A percentile compares a stretch with the other conserved stretches of the same genome.
Conservation (phyloP, 2,329 filamentous ascomycete species). For the Gaeumannomyces tritici region DNA sequence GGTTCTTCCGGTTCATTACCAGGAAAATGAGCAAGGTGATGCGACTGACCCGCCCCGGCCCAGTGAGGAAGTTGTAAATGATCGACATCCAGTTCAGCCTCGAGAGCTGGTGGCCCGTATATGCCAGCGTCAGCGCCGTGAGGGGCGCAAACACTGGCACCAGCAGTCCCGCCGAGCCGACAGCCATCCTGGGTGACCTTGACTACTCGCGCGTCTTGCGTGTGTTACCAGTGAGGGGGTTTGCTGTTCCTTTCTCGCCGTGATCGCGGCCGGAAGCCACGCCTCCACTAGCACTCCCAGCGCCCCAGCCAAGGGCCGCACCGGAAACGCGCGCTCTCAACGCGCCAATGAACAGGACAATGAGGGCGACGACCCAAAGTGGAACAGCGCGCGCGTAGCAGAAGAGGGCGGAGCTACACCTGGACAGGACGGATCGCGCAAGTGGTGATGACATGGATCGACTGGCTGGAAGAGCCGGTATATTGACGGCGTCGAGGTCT, state of each 20-base stretch:
- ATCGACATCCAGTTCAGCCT: slow-evolving; percentile 30
- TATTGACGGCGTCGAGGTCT: background rate
- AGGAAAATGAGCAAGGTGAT: slow-evolving; percentile 45
- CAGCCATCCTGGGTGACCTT: slow-evolving; percentile 11
- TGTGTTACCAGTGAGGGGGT: background rate
- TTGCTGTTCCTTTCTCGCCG: background rate
- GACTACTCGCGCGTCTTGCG: background rate
- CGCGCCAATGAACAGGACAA: slow-evolving; percentile 23
- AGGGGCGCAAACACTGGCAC: slow-evolving; percentile 33
- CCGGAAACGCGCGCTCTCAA: slow-evolving; percentile 15
- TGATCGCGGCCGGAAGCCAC: background rate
- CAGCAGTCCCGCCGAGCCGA: slow-evolving; percentile 21
- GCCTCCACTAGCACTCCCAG: too few species aligned
- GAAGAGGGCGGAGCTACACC: slow-evolving; percentile 31
- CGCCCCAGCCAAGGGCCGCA: background rate
- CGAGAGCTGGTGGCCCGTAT: slow-evolving; percentile 29
- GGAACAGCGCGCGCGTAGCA: slow-evolving; percentile 28
- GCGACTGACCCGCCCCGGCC: slow-evolving; percentile 42
- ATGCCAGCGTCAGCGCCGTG: slow-evolving; percentile 31
- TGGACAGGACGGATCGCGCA: slow-evolving; percentile 18
- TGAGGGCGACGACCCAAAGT: slow-evolving; percentile 31
- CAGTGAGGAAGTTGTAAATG: slow-evolving; percentile 37
- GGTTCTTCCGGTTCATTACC: slow-evolving; percentile 60
- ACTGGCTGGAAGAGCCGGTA: background rate
- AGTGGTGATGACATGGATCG: slow-evolving; percentile 5